Base-by-base conservation (phyloP, 2,329 filamentous ascomycete genomes). In the Calonectria multiphialidica region DNA sequence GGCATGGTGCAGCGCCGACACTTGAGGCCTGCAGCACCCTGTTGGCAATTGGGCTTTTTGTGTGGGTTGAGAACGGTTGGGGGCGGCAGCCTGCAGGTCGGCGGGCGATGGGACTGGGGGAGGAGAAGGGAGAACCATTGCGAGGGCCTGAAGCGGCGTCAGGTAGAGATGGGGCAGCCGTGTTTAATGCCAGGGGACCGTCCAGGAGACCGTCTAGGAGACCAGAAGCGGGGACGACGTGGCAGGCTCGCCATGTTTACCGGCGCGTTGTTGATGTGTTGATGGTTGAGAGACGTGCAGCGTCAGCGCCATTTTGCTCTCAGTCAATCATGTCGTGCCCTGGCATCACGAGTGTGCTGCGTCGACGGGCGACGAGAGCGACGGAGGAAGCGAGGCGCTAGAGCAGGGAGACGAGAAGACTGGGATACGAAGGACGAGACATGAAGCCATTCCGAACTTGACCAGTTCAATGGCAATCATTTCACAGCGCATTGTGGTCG, bases 41-140 rank as follows among this genome's bases (percentile, higher is more conserved):
- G 59, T 7, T 61, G 66, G 42, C 66, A 62, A 62, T 62, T 44
- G 66, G 42, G 55, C 53, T 33, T 21, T 21, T 44, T 23, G 33
- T 15, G 55, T 61, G 66, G 53, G 53, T 40, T 67, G 47, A 64
- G 57, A 44, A 33, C 37, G 63, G 40, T 37, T 66, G 44, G 62
- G 61, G 37, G 40, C 53, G 45, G 63, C 55, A 40, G 28, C 30
- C 4, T 64, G 64, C 63, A 64, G 62, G 40, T 25, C 37, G 28
- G 40, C 33, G 65, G 28, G 37, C 42, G 67, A 63, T 37, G 49
- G 50, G 40, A 40, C 42, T 42, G 50, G 68, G 68, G 67, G 57
- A 47, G 40, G 30, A 53, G 66, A 68, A 65, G 23, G 40, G 30
- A 53, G 66, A 68, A 65, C 47, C 35, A 45, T 69, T 37, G 66